Evolutionary conservation across 1,284 basidiomycete species (phyloP).

Genomic region (Ceratobasidium sp.): DNA sequence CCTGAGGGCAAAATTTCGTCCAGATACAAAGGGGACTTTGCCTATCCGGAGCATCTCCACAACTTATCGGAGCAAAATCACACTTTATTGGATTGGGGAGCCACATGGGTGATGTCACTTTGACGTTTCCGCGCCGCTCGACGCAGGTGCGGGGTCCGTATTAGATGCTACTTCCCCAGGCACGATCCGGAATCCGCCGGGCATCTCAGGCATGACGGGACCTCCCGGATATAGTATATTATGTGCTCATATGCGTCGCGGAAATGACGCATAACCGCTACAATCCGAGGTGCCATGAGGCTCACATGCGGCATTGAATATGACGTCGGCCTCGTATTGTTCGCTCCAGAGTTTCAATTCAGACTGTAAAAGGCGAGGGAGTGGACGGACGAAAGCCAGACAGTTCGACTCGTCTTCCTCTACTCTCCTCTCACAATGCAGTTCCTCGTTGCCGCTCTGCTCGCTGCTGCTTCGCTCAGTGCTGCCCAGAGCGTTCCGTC

Average conservation of each 20-base stretch:
- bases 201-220: background rate
- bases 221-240: background rate
- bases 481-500: conserved; percentile 16
- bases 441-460: conserved; percentile 14
- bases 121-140: conserved; percentile 7
- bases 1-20: conserved; percentile 3
- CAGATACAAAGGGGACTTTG: background rate
- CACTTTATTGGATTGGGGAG: background rate
- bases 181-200: background rate
- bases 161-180: background rate
- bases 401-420: conserved; percentile 18
- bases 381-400: background rate
- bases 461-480: conserved; percentile 14
- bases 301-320: conserved; percentile 4
- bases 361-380: conserved; percentile 23
- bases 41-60: conserved; percentile 9
- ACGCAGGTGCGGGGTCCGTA: background rate
- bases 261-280: conserved; percentile 11
- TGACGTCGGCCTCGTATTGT: conserved; percentile 20
- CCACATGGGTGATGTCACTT: conserved; percentile 29
- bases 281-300: conserved; percentile 13
- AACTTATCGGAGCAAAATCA: background rate
- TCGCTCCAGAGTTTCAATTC: conserved; percentile 20
- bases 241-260: background rate
- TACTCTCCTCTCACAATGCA: conserved; percentile 1